These are phyloP conservation scores for Nelumbo lutea DNA, from an alignment of 164 flowering plant species.

Conservation along the genomic window DNA sequence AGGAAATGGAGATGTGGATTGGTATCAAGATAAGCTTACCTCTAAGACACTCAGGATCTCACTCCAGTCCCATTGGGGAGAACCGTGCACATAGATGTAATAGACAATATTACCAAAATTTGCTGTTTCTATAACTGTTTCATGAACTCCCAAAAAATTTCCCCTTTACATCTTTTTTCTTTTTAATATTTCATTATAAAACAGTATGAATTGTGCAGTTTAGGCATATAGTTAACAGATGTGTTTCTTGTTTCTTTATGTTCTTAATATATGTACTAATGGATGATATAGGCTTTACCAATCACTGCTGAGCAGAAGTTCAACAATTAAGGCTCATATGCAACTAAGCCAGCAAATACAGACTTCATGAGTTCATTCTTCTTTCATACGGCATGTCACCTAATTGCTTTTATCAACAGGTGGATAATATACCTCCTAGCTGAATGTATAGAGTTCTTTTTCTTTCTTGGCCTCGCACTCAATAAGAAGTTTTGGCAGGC, in stretches of 20 bases:
- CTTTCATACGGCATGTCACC: constrained; percentile 1
- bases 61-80: too few species aligned
- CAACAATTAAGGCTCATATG: constrained; percentile 26
- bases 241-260: background rate
- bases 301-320: constrained; percentile 71
- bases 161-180: too few species aligned
- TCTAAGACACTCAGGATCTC: too few species aligned
- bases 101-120: background rate
- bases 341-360: constrained; percentile 2
- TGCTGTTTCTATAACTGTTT: background rate
- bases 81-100: too few species aligned
- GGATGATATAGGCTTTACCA: constrained; percentile 55
- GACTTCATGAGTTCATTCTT: constrained; percentile 12
- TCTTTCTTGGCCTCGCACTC: constrained; percentile 14
- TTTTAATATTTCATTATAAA: background rate
- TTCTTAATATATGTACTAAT: constrained; percentile 5
- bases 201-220: background rate
- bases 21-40: too few species aligned
- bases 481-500: constrained; percentile 42
- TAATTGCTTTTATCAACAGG: constrained; percentile 8
- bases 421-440: constrained; percentile 12
- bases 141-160: background rate
- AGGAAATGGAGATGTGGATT: too few species aligned
- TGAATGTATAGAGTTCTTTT: constrained; percentile 36
- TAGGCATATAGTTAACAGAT: background rate